Evolutionary conservation across 208 protist species (phyloP).

Genomic region (Trypanosoma avium): DNA sequence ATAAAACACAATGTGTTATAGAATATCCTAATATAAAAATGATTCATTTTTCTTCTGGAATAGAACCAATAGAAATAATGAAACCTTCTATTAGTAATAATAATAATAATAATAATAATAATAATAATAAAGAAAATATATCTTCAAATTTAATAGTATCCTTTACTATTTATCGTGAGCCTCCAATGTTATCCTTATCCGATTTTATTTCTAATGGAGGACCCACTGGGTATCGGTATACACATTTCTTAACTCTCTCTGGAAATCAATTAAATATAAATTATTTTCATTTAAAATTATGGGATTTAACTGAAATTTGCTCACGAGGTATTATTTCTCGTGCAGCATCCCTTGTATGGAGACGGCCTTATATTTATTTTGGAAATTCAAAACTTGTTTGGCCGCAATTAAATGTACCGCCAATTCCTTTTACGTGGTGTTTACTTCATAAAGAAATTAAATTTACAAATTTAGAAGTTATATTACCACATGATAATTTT

Average conservation of each 20-base stretch:
- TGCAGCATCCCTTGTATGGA: conserved; percentile 12
- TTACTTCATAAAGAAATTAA: conserved; percentile 22
- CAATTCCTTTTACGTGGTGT: conserved; percentile 17
- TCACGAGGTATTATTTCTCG: conserved; percentile 39
- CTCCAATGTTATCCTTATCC: conserved; percentile 30
- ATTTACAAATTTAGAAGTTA: conserved; percentile 14
- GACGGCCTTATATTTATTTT: conserved; percentile 11
- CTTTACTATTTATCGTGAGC: conserved; percentile 19
- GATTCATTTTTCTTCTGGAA: not conserved
- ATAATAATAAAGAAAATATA: not conserved
- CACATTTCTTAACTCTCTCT: conserved; percentile 20
- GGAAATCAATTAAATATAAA: conserved; percentile 9
- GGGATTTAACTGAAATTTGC: conserved; percentile 30
- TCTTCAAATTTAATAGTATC: conserved; percentile 11
- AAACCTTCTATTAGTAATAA: not conserved
- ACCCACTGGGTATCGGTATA: conserved; percentile 29
- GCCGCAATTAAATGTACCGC: conserved; percentile 10
- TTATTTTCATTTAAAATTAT: conserved; percentile 35
- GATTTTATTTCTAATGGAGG: conserved; percentile 36
- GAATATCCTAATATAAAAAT: conserved; percentile 6
- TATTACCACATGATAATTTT: conserved; percentile 9
- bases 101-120: not conserved
- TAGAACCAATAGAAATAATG: not conserved
- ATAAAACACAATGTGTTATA: not conserved
- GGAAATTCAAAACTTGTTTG: not conserved